Conservation (phyloP, 768 basidiomycete species). For the Nevesoporus exiguus region DNA sequence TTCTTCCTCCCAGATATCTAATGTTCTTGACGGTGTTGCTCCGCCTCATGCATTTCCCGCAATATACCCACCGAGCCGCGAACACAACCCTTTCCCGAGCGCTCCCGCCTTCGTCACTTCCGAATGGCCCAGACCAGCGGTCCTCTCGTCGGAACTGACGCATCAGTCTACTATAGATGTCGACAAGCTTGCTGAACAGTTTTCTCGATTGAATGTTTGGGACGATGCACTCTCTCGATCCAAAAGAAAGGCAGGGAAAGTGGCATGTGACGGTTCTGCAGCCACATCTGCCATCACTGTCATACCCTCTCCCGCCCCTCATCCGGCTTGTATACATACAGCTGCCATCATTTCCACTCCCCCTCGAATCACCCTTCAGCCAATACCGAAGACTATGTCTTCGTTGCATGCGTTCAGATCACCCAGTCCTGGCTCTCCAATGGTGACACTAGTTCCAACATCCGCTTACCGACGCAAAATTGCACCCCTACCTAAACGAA, state of each 20-base stretch:
- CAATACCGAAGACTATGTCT: constrained; percentile 6
- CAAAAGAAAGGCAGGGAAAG: neutral
- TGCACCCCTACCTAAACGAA: constrained; percentile 26
- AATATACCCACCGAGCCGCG: neutral
- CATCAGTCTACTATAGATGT: neutral
- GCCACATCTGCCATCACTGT: constrained; percentile 15
- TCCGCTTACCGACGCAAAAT: constrained; percentile 12
- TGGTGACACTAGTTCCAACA: constrained; percentile 12
- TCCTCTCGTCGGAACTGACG: neutral
- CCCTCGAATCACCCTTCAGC: neutral
- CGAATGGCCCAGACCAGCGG: constrained; percentile 5
- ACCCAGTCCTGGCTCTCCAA: constrained; percentile 15
- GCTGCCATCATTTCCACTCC: neutral
- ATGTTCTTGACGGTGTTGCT: constrained; percentile 8
- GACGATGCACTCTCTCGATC: neutral
- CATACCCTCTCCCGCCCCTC: constrained; percentile 13
- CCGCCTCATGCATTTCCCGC: neutral
- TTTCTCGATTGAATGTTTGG: neutral
- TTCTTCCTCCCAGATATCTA: neutral
- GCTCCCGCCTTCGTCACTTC: neutral
- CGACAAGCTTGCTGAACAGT: neutral
- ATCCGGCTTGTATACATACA: constrained; percentile 14
- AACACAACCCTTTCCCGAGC: neutral
- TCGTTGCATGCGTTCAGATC: constrained; percentile 16
- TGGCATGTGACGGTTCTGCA: neutral